These are phyloP conservation scores for Rhodomyrtus tomentosa DNA, from an alignment of 345 rosid genomes.

Conservation along the genomic window DNA sequence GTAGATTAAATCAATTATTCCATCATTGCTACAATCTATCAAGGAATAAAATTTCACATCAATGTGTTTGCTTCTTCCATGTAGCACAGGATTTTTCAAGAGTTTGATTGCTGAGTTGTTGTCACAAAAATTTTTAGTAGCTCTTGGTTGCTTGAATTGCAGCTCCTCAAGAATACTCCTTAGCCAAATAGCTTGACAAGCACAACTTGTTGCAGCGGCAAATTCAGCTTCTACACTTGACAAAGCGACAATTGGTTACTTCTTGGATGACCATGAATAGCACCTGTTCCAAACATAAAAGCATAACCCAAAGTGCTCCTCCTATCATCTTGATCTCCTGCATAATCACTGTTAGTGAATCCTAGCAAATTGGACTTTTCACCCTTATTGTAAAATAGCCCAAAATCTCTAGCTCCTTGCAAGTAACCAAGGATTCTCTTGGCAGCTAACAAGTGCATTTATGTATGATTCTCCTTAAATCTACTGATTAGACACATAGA, in stretches of 20 bases:
- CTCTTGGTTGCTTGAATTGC: neutral
- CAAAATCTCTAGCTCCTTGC: no score
- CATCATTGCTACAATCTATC: neutral
- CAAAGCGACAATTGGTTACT: neutral
- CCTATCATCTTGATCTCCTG: neutral
- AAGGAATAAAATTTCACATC: neutral
- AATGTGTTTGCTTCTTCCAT: neutral
- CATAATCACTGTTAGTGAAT: neutral
- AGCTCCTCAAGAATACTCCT: neutral
- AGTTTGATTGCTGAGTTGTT: neutral
- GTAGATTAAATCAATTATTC: neutral
- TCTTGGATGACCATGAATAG: neutral
- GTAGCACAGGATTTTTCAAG: neutral
- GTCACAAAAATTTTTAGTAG: neutral
- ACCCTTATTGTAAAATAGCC: no score
- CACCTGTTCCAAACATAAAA: neutral
- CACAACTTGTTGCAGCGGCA: neutral
- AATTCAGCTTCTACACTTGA: neutral
- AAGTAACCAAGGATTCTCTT: no score
- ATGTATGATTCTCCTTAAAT: no score
- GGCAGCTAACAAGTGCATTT: no score
- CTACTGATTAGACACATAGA: no score
- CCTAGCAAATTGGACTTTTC: neutral
- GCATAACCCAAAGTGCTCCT: neutral
- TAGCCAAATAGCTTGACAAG: conserved; percentile 2